Percentiles rank a stretch among this genome's conserved stretches.
Conservation (phyloP, 352 stramenopile genomes). For the Phytophthora quininea region DNA sequence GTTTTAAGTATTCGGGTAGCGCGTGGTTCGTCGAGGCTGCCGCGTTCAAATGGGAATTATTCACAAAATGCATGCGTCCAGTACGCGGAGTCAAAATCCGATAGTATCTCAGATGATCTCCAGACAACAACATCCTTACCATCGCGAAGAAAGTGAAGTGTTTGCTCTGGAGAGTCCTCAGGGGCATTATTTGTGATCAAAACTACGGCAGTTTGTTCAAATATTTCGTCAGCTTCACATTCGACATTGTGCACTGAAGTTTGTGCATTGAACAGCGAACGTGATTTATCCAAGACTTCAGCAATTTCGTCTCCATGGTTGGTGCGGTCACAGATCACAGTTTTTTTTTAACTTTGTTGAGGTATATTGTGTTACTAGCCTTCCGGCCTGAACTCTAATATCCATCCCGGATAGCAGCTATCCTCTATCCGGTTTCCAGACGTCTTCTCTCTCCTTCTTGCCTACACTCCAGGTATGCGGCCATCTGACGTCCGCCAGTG, state of each 20-base stretch:
- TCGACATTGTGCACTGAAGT: background rate
- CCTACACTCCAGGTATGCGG: background rate
- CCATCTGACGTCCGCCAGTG: background rate
- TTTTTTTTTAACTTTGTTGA: too few species aligned
- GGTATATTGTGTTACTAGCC: too few species aligned
- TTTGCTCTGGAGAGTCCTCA: background rate
- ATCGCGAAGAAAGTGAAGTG: background rate
- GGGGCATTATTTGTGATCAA: background rate
- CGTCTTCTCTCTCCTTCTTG: too few species aligned
- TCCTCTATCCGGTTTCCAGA: too few species aligned
- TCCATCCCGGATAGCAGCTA: too few species aligned
- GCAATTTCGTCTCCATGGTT: background rate
- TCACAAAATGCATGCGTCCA: slow-evolving; percentile 1
- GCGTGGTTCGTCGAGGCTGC: slow-evolving; percentile 5
- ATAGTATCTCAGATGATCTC: background rate
- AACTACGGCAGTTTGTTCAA: slow-evolving; percentile 5
- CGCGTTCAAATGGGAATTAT: slow-evolving; percentile 3
- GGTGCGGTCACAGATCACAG: background rate
- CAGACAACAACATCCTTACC: background rate
- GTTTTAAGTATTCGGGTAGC: slow-evolving; percentile 3
- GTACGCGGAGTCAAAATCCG: background rate
- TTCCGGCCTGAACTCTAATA: too few species aligned
- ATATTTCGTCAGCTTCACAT: slow-evolving; percentile 2
- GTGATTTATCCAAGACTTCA: background rate
- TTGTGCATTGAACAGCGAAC: slow-evolving; percentile 8